Conservation (phyloP, 257 asterid genomes). For the Coffea eugenioides region DNA sequence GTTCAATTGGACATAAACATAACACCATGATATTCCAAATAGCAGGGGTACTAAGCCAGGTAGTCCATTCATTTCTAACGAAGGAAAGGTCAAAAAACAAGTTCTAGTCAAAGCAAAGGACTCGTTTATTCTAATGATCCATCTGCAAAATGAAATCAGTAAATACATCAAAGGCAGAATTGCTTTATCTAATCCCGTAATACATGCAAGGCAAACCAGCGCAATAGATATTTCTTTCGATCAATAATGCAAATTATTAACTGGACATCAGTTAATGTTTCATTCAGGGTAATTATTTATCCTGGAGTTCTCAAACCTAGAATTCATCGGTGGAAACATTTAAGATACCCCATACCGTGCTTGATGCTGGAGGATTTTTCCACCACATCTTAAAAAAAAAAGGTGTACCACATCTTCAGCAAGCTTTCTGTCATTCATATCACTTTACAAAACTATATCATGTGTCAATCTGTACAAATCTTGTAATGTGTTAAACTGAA, state of each 20-base stretch:
- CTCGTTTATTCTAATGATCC: not conserved
- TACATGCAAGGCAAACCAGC: not conserved
- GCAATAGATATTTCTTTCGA: not conserved
- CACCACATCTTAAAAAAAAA: not conserved
- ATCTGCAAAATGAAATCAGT: not conserved
- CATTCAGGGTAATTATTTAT: not conserved
- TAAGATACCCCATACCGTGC: not conserved
- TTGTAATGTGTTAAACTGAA: not conserved
- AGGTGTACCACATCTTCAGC: too few relatives aligned
- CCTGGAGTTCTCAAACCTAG: not conserved
- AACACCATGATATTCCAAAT: not conserved
- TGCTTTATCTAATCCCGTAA: not conserved
- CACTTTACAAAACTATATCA: slow-evolving; percentile 13
- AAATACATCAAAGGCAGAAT: not conserved
- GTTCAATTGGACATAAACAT: not conserved
- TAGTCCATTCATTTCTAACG: not conserved
- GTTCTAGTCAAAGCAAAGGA: not conserved
- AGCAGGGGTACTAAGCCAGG: not conserved
- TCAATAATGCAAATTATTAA: not conserved
- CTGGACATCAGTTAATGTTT: not conserved
- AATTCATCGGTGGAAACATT: not conserved
- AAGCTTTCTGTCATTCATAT: not conserved
- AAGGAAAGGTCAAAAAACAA: not conserved
- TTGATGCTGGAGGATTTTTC: not conserved
- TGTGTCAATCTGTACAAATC: slow-evolving; percentile 14